Evolutionary conservation across 225 moss, liverwort and hornwort genomes (phyloP), one percentile per base, ranked within the genome.

Genomic region (Asterella californica): DNA sequence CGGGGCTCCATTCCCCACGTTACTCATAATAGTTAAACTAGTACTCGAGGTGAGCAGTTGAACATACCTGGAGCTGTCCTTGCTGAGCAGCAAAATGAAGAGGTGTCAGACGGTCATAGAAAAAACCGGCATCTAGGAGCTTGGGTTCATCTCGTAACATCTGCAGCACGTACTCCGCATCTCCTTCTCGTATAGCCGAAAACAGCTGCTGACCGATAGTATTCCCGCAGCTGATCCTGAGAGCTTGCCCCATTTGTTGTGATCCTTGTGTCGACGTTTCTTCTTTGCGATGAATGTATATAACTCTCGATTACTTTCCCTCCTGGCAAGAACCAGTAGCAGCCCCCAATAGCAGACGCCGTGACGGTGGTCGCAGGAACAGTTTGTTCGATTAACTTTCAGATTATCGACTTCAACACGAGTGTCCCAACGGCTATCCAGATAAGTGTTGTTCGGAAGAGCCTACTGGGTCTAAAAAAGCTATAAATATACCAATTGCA

Each of bases 31-130:
- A 19, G 53, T 54, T 19, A 54, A 54, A 54, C 5, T 19, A 54
- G 53, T 2, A 54, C 15, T 54, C 4, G 14, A 4, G 53, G 15
- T 2, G 17, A 21, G 57, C 4, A 24, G 21, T 4, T 4, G 24
- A 57, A 24, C 0, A 36, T 78, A 90, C 90, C 83, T 87, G 82
- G 42, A 82, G 61, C 70, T 84, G 87, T 75, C 90, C 90, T 34
- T 79, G 73, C 38, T 83, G 82, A 65, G 87, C 85, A 30, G 90
- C 87, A 27, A 90, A 69, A 60, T 90, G 90, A 69, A 90, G 82
- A 38, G 87, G 85, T 12, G 90, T 79, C 38, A 80, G 80, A 29
- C 85, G 83, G 14, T 81, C 78, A 63, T 81, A 84, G 76, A 81
- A 85, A 11, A 87, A 24, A 10, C 70, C 46, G 37, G 61, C 72